Conservation (phyloP, 805 yeast species). For the Saccharomycopsis oosterbeekiorum region DNA sequence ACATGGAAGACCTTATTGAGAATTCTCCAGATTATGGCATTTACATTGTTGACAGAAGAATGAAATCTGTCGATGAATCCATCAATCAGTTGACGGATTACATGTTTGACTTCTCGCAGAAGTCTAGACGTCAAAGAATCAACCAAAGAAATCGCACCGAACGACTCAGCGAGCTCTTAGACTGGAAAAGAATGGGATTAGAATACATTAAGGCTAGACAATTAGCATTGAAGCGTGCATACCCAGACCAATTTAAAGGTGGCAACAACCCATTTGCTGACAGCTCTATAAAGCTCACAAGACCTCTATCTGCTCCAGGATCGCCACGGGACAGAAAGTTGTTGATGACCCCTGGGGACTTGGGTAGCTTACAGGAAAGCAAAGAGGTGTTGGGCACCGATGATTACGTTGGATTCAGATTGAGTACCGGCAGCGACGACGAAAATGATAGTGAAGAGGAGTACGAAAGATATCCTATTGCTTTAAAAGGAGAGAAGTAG, state of each 20-base stretch:
- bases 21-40: conserved; percentile 93
- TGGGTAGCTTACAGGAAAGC: conserved; percentile 92
- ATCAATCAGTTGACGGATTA: conserved; percentile 81
- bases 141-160: conserved; percentile 97
- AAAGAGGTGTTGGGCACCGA: conserved; percentile 59
- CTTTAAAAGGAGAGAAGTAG: conserved; percentile 8
- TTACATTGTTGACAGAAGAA: conserved; percentile 90
- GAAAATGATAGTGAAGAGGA: conserved; percentile 31
- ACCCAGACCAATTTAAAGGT: conserved; percentile 67
- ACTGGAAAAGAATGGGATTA: conserved; percentile 97
- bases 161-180: conserved; percentile 81
- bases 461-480: conserved; percentile 13
- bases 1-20: conserved; percentile 96
- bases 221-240: conserved; percentile 84
- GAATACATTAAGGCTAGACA: conserved; percentile 94
- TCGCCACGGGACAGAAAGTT: conserved; percentile 74
- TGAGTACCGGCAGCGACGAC: conserved; percentile 34
- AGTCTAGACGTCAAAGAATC: conserved; percentile 93
- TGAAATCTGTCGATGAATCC: conserved; percentile 86
- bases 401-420: conserved; percentile 52
- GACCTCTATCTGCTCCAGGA: conserved; percentile 96
- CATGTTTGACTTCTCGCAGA: conserved; percentile 81
- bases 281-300: conserved; percentile 59
- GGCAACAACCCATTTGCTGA: conserved; percentile 34
- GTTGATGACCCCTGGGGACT: conserved; percentile 94